Evolutionary conservation across 1,139 yeast species (phyloP), one percentile per base, ranked within the genome.

Genomic region (Candida dubliniensis): DNA sequence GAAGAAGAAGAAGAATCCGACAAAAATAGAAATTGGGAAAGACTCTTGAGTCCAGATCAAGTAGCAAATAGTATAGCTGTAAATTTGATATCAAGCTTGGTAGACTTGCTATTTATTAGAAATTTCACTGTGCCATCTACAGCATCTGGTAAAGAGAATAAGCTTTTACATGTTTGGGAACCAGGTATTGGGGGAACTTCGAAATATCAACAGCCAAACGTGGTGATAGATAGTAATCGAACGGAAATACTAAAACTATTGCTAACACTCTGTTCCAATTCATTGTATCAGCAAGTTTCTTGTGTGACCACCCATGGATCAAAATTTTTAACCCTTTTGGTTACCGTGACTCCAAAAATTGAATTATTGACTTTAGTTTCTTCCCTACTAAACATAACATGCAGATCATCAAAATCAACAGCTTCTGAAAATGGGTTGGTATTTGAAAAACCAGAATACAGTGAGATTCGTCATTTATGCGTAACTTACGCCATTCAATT

Each of bases 161-260:
- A 45, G 9, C 38, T 34, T 14, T 42, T 53, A 13, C 44, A 51
- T 24, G 47, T 84, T 2, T 87, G 95, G 96, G 95, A 87, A 54
- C 81, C 87, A 0, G 96, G 96, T 2, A 74, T 88, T 34, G 95
- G 90, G 0, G 60, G 60, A 2, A 51, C 63, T 10, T 67, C 71
- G 3, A 67, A 65, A 42, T 71, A 76, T 47, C 59, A 67, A 8
- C 56, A 68, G 1, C 79, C 85, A 0, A 69, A 75, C 42, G 68
- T 79, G 4, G 70, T 75, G 8, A 56, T 80, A 35, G 95, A 87
- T 50, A 64, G 82, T 26, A 82, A 87, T 59, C 74, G 96, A 52
- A 62, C 82, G 4, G 95, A 87, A 52, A 67, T 87, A 2, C 56
- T 93, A 35, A 71, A 85, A 43, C 65, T 89, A 10, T 47, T 91